These are phyloP conservation scores for Cryptococcus maquisensis DNA, from an alignment of 1,284 basidiomycete genomes.

Conservation along the genomic window DNA sequence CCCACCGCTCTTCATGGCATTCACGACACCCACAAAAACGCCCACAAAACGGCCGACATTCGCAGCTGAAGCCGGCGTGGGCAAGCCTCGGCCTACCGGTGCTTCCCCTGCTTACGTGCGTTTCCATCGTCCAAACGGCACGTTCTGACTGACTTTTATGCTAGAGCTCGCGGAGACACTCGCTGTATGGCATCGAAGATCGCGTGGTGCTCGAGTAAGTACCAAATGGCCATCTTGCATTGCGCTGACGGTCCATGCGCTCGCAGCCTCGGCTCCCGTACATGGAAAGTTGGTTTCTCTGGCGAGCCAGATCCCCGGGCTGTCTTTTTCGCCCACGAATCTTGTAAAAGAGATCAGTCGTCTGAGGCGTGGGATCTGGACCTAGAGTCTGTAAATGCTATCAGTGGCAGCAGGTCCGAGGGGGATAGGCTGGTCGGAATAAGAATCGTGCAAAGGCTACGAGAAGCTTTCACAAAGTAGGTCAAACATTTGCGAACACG, in stretches of 20 bases:
- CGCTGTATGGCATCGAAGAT: conserved; percentile 51
- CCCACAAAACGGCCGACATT: conserved; percentile 30
- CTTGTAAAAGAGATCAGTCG: conserved; percentile 2
- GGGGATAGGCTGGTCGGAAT: conserved; percentile 66
- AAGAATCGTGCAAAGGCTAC: conserved; percentile 62
- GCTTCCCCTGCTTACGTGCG: conserved; percentile 39
- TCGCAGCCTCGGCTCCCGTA: conserved; percentile 43
- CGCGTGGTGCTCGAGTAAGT: conserved; percentile 49
- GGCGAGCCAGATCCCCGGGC: conserved; percentile 48
- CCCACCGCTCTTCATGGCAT: neutral
- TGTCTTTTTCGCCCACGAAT: conserved; percentile 31
- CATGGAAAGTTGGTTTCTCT: conserved; percentile 52
- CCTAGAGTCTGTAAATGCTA: conserved; percentile 21
- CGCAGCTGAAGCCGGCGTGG: conserved; percentile 27
- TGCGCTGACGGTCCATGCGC: neutral
- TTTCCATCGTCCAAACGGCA: neutral
- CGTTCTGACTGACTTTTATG: neutral
- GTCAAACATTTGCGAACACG: conserved; percentile 36
- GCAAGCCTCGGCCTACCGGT: conserved; percentile 28
- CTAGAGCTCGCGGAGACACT: conserved; percentile 46
- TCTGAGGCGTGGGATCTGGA: conserved; percentile 43
- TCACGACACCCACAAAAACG: conserved; percentile 9
- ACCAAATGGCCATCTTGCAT: neutral
- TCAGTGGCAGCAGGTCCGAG: conserved; percentile 55
- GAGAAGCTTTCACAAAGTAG: conserved; percentile 80